A percentile compares a stretch with the other conserved stretches of the same genome.
Evolutionary conservation across 2,329 filamentous ascomycete species (phyloP).

Genomic region (Paecilomyces sp.): DNA sequence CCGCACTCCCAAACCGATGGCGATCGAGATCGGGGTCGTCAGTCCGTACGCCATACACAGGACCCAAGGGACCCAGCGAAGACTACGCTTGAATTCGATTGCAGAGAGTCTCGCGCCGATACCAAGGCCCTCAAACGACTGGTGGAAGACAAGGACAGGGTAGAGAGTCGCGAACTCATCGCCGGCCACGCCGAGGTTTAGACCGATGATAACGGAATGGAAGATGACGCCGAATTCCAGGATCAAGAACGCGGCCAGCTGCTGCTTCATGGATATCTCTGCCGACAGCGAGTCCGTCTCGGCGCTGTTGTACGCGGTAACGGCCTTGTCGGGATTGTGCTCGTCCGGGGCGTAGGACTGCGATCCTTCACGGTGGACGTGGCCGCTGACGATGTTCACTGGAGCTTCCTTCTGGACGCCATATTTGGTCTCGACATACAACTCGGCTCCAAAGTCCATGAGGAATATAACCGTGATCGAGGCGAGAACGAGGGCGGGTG

Average conservation of each 20-base stretch:
- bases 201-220: conserved; percentile 57
- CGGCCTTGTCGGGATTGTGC: background rate
- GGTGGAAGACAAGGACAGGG: conserved; percentile 56
- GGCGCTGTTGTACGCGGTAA: background rate
- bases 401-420: conserved; percentile 16
- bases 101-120: conserved; percentile 54
- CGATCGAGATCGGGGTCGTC: conserved; percentile 46
- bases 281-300: conserved; percentile 5
- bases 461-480: conserved; percentile 46
- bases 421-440: conserved; percentile 45
- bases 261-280: conserved; percentile 26
- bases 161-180: conserved; percentile 53
- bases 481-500: conserved; percentile 44
- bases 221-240: conserved; percentile 58
- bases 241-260: conserved; percentile 36
- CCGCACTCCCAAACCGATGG: conserved; percentile 42
- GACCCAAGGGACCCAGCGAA: conserved; percentile 42
- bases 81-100: conserved; percentile 43
- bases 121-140: conserved; percentile 57
- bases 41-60: conserved; percentile 44
- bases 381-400: conserved; percentile 9
- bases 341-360: background rate
- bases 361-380: conserved; percentile 10
- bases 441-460: conserved; percentile 44
- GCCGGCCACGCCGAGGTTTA: conserved; percentile 54